Base-by-base conservation (phyloP, 768 basidiomycete species). In the Boletus rubescentipes region DNA sequence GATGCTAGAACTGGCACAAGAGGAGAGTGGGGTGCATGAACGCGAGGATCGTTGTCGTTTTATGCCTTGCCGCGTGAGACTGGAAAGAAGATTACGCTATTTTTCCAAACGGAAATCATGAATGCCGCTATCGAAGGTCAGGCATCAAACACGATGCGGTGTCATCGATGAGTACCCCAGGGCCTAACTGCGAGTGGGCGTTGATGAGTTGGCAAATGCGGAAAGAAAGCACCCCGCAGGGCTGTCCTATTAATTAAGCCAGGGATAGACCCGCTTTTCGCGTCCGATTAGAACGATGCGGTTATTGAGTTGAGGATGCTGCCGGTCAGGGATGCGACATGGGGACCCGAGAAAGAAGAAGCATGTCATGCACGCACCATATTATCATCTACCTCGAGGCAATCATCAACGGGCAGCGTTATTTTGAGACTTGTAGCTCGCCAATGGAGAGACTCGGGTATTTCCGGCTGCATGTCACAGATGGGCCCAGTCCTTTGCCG, bases 101-200 rank as follows among this genome's bases (percentile, higher is more conserved):
- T 39, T 48, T 10, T 18, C 39, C 21, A 21, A 5, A 38, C 39
- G 57, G 62, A 38, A 39, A 50, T 36, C 35, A 30, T 8, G 50
- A 57, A 46, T 16, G 20, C 45, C 7, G 29, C 39, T 50, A 42
- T 52, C 47, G 54, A 51, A 49, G 26, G 38, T 32, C 7, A 16
- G 37, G 23, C 30, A 23, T 37, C 31, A 31, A 37, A 64, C 62
- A 63, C 56, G 62, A 58, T 67, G 58, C 51, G 49, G 30, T 36
- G 44, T 4, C 16, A 53, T 66, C 55, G 43, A 57, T 52, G 20
- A 10, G 18, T 18, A 43, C 47, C 38, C 21, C 39, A 35, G 48
- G 9, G 26, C 6, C 3, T n/a, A 21, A 23, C 6, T 36, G 12
- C 37, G 49, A 43, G 4, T 8, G 50, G 44, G 52, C 31, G 51